Evolutionary conservation across 345 rosid species (phyloP).

Genomic region (Microthlaspi erraticum): DNA sequence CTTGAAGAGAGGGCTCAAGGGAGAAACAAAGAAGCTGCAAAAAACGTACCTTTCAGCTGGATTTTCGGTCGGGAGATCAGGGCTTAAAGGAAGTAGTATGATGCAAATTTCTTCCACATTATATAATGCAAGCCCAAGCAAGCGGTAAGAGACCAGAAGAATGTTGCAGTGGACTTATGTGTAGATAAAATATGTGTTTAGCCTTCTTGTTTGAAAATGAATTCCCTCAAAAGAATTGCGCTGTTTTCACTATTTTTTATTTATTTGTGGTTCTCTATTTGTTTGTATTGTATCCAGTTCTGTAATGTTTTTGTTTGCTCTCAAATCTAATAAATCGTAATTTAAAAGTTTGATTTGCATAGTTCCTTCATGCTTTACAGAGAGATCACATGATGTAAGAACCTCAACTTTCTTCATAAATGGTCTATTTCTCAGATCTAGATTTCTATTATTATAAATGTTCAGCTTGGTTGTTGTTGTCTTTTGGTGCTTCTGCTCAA

Average conservation of each 20-base stretch:
- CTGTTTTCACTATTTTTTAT: constrained; percentile 21
- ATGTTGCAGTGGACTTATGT: constrained; percentile 21
- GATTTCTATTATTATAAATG: too few relatives aligned
- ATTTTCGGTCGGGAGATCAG: constrained; percentile 51
- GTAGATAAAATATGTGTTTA: constrained; percentile 32
- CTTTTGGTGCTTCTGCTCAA: background rate
- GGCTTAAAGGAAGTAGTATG: constrained; percentile 24
- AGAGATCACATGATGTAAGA: background rate
- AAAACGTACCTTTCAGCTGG: constrained; percentile 57
- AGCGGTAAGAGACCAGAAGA: background rate
- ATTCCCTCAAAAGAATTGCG: constrained; percentile 18
- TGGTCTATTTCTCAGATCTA: background rate
- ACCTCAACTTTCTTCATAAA: background rate
- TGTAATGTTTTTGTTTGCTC: background rate
- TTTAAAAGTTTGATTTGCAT: background rate
- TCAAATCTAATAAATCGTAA: background rate
- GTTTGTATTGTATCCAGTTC: constrained; percentile 1
- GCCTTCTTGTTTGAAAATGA: constrained; percentile 24
- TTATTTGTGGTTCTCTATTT: background rate
- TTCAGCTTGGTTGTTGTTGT: too few relatives aligned
- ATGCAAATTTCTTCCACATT: constrained; percentile 21
- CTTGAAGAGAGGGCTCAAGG: constrained; percentile 58
- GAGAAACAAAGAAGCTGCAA: constrained; percentile 49
- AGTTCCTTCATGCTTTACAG: background rate
- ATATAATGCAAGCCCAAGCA: background rate